Evolutionary conservation across 495 filamentous ascomycete species (phyloP).

Genomic region (Lepidopterella palustris): DNA sequence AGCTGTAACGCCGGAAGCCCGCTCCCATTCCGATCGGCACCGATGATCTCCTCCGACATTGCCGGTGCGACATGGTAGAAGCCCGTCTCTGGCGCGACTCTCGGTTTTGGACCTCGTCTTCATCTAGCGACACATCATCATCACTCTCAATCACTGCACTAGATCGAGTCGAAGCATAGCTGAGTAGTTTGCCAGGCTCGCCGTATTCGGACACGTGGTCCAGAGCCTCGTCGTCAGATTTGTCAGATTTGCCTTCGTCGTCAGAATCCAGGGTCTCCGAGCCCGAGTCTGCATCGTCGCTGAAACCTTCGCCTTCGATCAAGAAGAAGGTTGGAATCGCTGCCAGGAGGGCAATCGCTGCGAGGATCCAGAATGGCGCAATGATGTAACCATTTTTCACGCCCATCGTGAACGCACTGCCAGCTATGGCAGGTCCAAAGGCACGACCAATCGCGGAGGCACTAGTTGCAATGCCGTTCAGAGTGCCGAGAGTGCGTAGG

Average conservation of each 20-base stretch:
- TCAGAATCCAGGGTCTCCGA: slow-evolving; percentile 29
- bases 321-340: slow-evolving; percentile 64
- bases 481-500: slow-evolving; percentile 69
- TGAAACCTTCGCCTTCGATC: slow-evolving; percentile 68
- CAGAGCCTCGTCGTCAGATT: slow-evolving; percentile 11
- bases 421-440: slow-evolving; percentile 57
- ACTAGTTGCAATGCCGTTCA: slow-evolving; percentile 83
- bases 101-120: slow-evolving; percentile 38
- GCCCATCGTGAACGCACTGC: slow-evolving; percentile 49
- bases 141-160: slow-evolving; percentile 11
- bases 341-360: slow-evolving; percentile 51
- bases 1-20: slow-evolving; percentile 26
- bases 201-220: slow-evolving; percentile 25
- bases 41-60: slow-evolving; percentile 12
- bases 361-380: slow-evolving; percentile 71
- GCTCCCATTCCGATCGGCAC: slow-evolving; percentile 28
- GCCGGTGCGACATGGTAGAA: not conserved
- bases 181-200: slow-evolving; percentile 21
- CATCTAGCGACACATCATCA: slow-evolving; percentile 61
- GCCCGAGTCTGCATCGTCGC: slow-evolving; percentile 41
- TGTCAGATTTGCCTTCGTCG: slow-evolving; percentile 1
- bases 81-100: not conserved
- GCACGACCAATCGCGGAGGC: slow-evolving; percentile 73
- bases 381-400: slow-evolving; percentile 65
- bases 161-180: slow-evolving; percentile 16